Percentiles rank a stretch among this genome's conserved stretches.
Conservation (phyloP, 176 grass and related monocot genomes). For the Oryza officinalis region DNA sequence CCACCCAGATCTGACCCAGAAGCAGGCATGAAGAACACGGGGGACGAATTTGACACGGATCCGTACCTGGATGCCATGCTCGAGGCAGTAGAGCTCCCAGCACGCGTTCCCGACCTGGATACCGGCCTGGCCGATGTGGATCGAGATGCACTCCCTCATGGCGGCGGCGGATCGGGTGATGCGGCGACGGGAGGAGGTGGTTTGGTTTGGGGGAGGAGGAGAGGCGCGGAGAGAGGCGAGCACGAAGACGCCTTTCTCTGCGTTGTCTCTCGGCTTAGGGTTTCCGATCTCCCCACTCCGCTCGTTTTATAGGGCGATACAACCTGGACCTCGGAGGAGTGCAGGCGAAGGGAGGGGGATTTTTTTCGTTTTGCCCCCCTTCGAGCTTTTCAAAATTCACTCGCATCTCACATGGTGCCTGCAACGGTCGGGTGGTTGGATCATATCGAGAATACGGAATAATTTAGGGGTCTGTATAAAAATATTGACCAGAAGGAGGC, state of each 20-base stretch:
- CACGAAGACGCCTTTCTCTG: constrained; percentile 76
- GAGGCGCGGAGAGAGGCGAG: constrained; percentile 62
- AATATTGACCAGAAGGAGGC: not conserved
- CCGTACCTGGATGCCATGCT: constrained; percentile 84
- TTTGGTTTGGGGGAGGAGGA: not conserved
- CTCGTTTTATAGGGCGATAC: not conserved
- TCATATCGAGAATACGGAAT: not conserved
- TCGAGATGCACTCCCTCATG: constrained; percentile 91
- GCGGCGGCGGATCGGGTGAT: constrained; percentile 1
- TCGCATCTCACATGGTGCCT: fast-evolving
- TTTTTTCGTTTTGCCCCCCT: not conserved
- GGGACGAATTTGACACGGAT: not conserved
- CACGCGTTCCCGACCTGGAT: constrained; percentile 87
- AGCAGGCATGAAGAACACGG: too few relatives aligned
- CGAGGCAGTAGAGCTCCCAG: constrained; percentile 94
- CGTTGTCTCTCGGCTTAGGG: constrained; percentile 45
- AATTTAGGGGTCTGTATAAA: fast-evolving
- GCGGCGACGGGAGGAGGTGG: not conserved
- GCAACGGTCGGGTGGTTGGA: constrained; percentile 5
- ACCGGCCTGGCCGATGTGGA: constrained; percentile 88
- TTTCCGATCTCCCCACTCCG: not conserved
- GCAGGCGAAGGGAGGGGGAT: not conserved
- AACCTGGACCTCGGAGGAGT: constrained; percentile 14
- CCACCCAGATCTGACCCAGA: not conserved
- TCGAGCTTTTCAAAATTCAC: fast-evolving